Base-by-base conservation (phyloP, 208 protist species). In the Leptomonas pyrrhocoris region DNA sequence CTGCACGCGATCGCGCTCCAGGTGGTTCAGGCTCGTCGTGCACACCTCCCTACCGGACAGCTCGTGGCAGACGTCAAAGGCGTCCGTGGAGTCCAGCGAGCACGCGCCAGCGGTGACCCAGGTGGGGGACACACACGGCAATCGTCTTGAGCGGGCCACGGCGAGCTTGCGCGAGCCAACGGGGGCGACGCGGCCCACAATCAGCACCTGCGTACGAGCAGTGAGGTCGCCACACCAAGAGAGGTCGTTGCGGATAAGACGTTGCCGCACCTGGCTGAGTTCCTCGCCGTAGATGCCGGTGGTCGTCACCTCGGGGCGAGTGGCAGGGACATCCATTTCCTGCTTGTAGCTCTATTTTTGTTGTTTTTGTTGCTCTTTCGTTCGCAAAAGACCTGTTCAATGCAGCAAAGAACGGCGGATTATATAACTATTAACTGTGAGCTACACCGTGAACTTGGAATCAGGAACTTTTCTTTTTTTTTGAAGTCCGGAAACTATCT, bases 71-170 rank as follows among this genome's bases (percentile, higher is more conserved):
- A 87, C 63, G 31, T 86, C 79, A 57, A 73, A 92, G 27, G 74
- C 58, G 56, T 46, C 50, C 11, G 73, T 28, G 16, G 34, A 30
- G 2, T 71, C 66, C 43, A 81, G 58, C n/a, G 68, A 63, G 50
- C 86, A 89, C 46, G 43, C 55, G 23, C 83, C 83, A 11, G 81
- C 54, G 34, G 68, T 72, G 5, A 85, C 81, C 86, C 86, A 92
- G 12, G 71, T 43, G 23, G 77, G 49, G 2, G 71, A 73, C 40
- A 92, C 86, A 38, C 86, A 92, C n/a, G 86, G 86, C 50, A 92
- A 79, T n/a, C 77, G 70, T 8, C 64, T 68, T 45, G 72, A 48
- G 13, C 75, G 77, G 16, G 86, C 86, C 31, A 80, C 68, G 25
- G 55, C 56, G 54, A 80, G 85, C 68, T 92, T 92, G n/a, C 63